Percentiles rank a stretch among this genome's conserved stretches.
These are phyloP conservation scores for Nidularia pulvinata DNA, from an alignment of 768 basidiomycete species.

Conservation along the genomic window DNA sequence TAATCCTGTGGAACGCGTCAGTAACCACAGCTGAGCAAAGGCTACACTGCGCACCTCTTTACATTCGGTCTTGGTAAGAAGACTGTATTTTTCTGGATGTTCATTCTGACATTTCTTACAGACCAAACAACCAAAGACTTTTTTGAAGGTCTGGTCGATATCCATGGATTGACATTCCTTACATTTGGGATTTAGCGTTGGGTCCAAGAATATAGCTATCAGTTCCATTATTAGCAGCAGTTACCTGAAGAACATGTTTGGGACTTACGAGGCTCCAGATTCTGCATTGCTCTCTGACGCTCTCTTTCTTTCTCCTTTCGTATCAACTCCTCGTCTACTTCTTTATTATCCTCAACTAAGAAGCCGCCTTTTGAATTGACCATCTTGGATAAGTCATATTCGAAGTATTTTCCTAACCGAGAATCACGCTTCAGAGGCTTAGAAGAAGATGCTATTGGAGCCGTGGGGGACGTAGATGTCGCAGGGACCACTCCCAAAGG, in stretches of 20 bases:
- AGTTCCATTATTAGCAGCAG: neutral
- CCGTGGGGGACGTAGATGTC: constrained; percentile 62
- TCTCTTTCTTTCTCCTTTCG: constrained; percentile 84
- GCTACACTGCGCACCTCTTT: constrained; percentile 64
- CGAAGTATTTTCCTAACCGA: constrained; percentile 89
- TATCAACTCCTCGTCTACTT: constrained; percentile 72
- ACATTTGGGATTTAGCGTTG: constrained; percentile 79
- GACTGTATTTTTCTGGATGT: constrained; percentile 89
- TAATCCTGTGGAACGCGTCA: constrained; percentile 68
- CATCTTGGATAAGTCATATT: constrained; percentile 97
- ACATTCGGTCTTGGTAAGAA: constrained; percentile 98
- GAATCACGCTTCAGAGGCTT: constrained; percentile 70
- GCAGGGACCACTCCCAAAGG: constrained; percentile 59
- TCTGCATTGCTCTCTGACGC: constrained; percentile 73
- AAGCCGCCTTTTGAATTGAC: constrained; percentile 97
- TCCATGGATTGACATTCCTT: constrained; percentile 85
- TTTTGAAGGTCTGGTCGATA: constrained; percentile 81
- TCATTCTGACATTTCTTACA: constrained; percentile 92
- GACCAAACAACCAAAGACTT: constrained; percentile 82
- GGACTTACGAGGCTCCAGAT: constrained; percentile 68
- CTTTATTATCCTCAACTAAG: constrained; percentile 85
- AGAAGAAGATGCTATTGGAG: constrained; percentile 42
- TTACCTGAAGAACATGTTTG: neutral
- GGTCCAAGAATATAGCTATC: constrained; percentile 81
- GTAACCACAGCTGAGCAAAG: neutral